Conservation (phyloP, 306 rosid species). For the Castanospermum australe region DNA sequence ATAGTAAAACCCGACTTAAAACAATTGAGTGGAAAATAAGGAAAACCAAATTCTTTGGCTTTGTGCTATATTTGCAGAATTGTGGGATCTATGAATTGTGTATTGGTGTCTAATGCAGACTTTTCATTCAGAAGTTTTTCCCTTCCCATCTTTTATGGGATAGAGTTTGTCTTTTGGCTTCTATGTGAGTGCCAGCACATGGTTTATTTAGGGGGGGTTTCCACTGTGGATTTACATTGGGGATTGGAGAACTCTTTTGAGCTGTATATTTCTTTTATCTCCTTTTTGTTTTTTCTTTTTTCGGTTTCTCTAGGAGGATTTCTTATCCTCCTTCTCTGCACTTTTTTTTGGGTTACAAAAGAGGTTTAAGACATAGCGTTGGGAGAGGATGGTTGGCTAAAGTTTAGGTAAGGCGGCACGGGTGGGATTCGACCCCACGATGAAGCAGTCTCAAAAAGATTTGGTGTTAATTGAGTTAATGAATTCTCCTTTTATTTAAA, state of each 20-base stretch:
- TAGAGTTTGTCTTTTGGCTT: background rate
- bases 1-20: slow-evolving; percentile 30
- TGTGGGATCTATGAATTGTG: background rate
- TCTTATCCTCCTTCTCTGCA: background rate
- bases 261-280: too few species aligned
- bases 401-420: too few species aligned
- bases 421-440: too few species aligned
- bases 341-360: too few species aligned
- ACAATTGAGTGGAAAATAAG: background rate
- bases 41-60: background rate
- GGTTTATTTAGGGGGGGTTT: background rate
- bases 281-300: background rate
- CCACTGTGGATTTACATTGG: background rate
- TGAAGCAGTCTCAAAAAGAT: too few species aligned
- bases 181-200: background rate
- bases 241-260: background rate
- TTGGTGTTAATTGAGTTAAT: slow-evolving; percentile 1
- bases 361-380: too few species aligned
- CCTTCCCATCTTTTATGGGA: background rate
- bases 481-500: background rate
- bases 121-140: slow-evolving; percentile 10
- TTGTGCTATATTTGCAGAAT: slow-evolving; percentile 12
- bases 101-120: background rate
- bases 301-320: background rate
- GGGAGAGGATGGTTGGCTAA: too few species aligned